phyloP scores from a whole-genome alignment of 2,329 filamentous ascomycete species.

The Shiraia bambusicola region DNA sequence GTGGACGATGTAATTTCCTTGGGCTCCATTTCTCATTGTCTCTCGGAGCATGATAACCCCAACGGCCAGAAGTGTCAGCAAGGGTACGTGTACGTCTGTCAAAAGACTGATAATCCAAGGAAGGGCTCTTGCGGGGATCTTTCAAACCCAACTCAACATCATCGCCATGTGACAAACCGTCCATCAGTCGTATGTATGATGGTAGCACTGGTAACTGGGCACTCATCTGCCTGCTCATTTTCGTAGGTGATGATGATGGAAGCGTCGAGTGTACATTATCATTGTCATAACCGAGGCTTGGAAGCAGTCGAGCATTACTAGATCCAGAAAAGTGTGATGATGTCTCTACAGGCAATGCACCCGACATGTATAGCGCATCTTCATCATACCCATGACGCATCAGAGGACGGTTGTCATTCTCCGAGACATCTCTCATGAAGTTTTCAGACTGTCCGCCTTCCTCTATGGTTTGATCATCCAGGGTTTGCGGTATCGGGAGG shows the following conservation, averaged over 20 bases:
- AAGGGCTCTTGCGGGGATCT: slow-evolving; percentile 25
- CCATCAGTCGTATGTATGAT: slow-evolving; percentile 38
- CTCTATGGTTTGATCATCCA: slow-evolving; percentile 10
- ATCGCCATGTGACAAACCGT: slow-evolving; percentile 25
- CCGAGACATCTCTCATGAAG: neutral
- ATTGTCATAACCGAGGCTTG: slow-evolving; percentile 7
- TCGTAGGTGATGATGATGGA: slow-evolving; percentile 19
- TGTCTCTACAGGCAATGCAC: slow-evolving; percentile 22
- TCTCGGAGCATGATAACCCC: neutral
- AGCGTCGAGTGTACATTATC: slow-evolving; percentile 20
- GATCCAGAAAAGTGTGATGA: slow-evolving; percentile 1
- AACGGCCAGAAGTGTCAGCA: slow-evolving; percentile 1
- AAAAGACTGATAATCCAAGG: neutral
- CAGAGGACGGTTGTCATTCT: neutral
- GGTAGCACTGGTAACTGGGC: slow-evolving; percentile 21
- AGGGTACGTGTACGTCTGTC: slow-evolving; percentile 2
- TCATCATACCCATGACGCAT: slow-evolving; percentile 4
- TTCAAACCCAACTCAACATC: slow-evolving; percentile 28
- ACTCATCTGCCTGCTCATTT: slow-evolving; percentile 1
- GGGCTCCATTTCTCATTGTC: too few species aligned
- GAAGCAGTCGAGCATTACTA: slow-evolving; percentile 4
- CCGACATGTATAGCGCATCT: slow-evolving; percentile 26
- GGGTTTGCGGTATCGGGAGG: slow-evolving; percentile 1
- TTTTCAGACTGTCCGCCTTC: slow-evolving; percentile 13
- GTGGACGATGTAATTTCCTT: too few species aligned